These are phyloP conservation scores for Myxozyma mucilagina DNA, from an alignment of 805 yeast genomes.

Conservation along the genomic window DNA sequence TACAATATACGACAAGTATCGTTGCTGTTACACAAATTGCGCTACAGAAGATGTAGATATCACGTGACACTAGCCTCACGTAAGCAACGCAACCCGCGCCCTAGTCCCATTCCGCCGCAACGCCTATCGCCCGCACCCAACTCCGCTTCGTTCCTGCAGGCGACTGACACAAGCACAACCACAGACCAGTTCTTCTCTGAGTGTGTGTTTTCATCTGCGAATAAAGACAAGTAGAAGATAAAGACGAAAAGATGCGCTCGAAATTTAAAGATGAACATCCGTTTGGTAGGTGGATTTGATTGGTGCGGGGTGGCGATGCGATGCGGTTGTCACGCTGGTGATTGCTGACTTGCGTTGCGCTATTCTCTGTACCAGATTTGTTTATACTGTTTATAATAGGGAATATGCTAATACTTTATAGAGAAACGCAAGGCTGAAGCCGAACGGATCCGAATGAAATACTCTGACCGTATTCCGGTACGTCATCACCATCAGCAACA, in stretches of 20 bases:
- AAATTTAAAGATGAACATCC: constrained; percentile 95
- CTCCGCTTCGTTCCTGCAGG: background rate
- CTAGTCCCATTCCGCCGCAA: constrained; percentile 1
- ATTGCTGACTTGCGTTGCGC: background rate
- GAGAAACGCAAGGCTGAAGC: constrained; percentile 96
- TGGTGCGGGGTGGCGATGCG: background rate
- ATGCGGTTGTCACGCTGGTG: background rate
- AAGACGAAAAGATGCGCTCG: constrained; percentile 82
- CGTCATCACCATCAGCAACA: background rate
- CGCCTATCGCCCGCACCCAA: background rate
- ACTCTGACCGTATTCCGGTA: constrained; percentile 88
- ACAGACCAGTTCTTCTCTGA: background rate
- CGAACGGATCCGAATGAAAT: constrained; percentile 82
- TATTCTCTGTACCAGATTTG: background rate
- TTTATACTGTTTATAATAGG: background rate
- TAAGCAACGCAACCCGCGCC: background rate
- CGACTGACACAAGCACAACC: background rate
- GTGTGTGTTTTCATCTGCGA: background rate
- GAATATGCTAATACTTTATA: constrained; percentile 29
- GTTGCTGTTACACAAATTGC: too few species aligned
- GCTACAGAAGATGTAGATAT: background rate
- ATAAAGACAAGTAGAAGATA: too few species aligned
- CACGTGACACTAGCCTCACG: background rate
- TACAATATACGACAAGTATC: too few species aligned
- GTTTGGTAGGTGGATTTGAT: constrained; percentile 60